A percentile compares a stretch with the other conserved stretches of the same genome.
Evolutionary conservation across 352 stramenopile genomes (phyloP).

Genomic region (Globisporangium perplexum): DNA sequence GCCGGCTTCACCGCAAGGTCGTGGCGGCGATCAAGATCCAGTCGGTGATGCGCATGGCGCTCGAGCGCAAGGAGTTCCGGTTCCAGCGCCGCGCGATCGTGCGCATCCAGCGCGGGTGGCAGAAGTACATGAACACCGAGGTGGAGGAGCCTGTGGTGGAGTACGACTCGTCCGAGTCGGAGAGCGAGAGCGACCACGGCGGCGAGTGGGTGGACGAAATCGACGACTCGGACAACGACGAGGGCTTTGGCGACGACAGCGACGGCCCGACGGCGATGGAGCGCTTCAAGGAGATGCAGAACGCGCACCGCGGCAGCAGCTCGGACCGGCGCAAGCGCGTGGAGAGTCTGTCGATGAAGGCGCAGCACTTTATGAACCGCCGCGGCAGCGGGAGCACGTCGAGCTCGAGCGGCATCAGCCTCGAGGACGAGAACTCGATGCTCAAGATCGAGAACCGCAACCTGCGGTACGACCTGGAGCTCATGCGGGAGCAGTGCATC

Average conservation of each 20-base stretch:
- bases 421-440: slow-evolving; percentile 86
- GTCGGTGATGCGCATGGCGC: slow-evolving; percentile 70
- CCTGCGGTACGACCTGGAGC: slow-evolving; percentile 82
- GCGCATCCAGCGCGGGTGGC: slow-evolving; percentile 69
- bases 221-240: slow-evolving; percentile 40
- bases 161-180: slow-evolving; percentile 19
- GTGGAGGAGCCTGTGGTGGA: slow-evolving; percentile 14
- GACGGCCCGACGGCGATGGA: slow-evolving; percentile 46
- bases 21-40: slow-evolving; percentile 69
- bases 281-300: slow-evolving; percentile 62
- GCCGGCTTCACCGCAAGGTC: slow-evolving; percentile 58
- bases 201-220: slow-evolving; percentile 45
- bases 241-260: slow-evolving; percentile 45
- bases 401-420: slow-evolving; percentile 58
- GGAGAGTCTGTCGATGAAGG: slow-evolving; percentile 62
- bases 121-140: slow-evolving; percentile 36
- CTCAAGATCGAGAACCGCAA: slow-evolving; percentile 86
- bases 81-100: slow-evolving; percentile 63
- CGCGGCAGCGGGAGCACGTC: slow-evolving; percentile 44
- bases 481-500: slow-evolving; percentile 87
- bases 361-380: slow-evolving; percentile 67
- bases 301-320: slow-evolving; percentile 16
- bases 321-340: slow-evolving; percentile 57
- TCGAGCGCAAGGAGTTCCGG: slow-evolving; percentile 70
- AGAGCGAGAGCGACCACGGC: slow-evolving; percentile 35